Base-by-base conservation (phyloP, 176 grass and related monocot species). In the Puccinellia tenuiflora region DNA sequence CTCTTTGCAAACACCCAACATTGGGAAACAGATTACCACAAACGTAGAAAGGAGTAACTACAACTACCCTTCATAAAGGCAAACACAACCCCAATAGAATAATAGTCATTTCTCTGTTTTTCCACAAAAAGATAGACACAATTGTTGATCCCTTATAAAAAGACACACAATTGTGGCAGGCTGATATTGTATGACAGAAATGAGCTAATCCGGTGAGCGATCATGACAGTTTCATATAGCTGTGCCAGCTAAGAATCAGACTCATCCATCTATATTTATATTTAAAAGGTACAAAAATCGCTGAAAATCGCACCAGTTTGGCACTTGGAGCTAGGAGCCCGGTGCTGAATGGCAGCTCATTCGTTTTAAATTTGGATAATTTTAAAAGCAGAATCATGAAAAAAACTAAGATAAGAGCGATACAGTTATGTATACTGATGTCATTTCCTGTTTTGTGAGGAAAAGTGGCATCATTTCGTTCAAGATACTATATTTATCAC, bases 391-490 rank as follows among this genome's bases (percentile, higher is more conserved):
- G 5, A n/a, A 20, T 15, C n/a, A 40, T 5, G 12, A 6, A 81
- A 75, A 68, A 40, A 68, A 14, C 48, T 46, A 54, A 34, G 65
- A 15, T 48, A 80, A 57, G 76, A 38, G 48, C 2, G 53, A 46
- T 17, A 73, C 26, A 35, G 38, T 52, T 53, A 63, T 31, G 69
- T 14, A 20, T 25, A 31, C 52, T 28, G 60, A 18, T 70, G 17
- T 13, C 60, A 84, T 79, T 88, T 83, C 34, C 34, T 29, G 25
- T 40, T 55, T n/a, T 76, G 34, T 56, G 35, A 77, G 51, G 51
- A 21, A 9, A 59, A 28, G 7, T 77, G 30, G 12, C 77, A 73
- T n/a, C n/a, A n/a, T 79, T 84, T 83, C 14, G 20, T 78, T 54
- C 43, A 26, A 6, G 53, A 71, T 18, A 7, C 13, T 31, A 39